Evolutionary conservation across 2,329 filamentous ascomycete species (phyloP), one percentile per base, ranked within the genome.

Genomic region (Lecanosticta acicola): DNA sequence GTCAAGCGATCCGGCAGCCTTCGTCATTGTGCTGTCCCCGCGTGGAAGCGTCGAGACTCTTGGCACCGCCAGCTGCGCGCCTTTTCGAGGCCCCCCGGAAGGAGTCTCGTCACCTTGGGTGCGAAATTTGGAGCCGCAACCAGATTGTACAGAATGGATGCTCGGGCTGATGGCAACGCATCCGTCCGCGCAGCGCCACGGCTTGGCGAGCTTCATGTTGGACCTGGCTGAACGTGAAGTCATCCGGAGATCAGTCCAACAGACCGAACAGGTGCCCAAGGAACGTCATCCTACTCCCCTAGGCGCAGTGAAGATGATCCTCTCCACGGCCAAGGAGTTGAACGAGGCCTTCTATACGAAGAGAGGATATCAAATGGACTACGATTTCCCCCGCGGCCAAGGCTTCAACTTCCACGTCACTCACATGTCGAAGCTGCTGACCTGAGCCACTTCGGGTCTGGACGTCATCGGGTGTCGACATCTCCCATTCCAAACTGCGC

Each of bases 91-190:
- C 2, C 50, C 45, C 2, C 9, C 41, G 7, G 29, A 45, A 19
- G 36, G 47, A 7, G 34, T 14, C 7, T 36, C 29, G 5, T n/a
- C 32, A 2, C 48, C 44, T 9, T 55, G 52, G 52, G 5, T 45
- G 4, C 37, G 52, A 5, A 46, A 21, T 10, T 16, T 36, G 2
- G 26, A 39, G 4, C 39, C 48, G 3, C 45, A 45, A 20, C n/a
- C 39, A 5, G 52, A 41, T 8, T 41, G 32, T 9, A 50, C 48
- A 20, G 52, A 55, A 36, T 55, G 43, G 45, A 49, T 53, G 14
- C 17, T 53, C n/a, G 53, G 50, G 29, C 16, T 55, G 9, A 50
- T 53, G 47, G 46, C 43, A 5, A 46, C 45, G 2, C 14, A 43
- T 29, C 36, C 48, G 8, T 14, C 29, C 2, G 19, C 16, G 2